Conservation (phyloP, 805 yeast species). For the Nakazawaea wyomingensis region DNA sequence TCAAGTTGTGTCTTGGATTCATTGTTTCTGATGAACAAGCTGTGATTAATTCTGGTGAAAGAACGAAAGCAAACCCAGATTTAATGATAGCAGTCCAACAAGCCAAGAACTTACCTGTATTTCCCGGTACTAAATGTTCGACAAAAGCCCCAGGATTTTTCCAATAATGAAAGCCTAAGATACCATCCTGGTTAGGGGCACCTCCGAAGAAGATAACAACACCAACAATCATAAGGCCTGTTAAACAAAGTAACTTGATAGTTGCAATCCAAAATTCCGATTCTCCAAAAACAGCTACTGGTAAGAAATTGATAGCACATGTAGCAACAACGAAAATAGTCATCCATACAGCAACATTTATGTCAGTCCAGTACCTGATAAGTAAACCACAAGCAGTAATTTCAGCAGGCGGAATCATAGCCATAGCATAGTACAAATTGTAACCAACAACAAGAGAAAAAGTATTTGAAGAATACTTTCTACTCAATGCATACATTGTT, state of each 20-base stretch:
- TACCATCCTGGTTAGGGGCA: constrained; percentile 34
- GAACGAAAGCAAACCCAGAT: constrained; percentile 59
- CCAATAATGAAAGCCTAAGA: constrained; percentile 49
- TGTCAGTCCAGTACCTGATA: constrained; percentile 47
- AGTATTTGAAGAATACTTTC: constrained; percentile 37
- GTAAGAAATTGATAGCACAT: constrained; percentile 39
- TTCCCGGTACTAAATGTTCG: constrained; percentile 48
- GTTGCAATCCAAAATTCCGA: constrained; percentile 62
- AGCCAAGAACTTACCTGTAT: constrained; percentile 51
- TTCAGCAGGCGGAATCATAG: constrained; percentile 57
- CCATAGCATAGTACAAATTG: constrained; percentile 40
- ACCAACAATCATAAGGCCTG: constrained; percentile 54
- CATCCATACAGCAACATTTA: constrained; percentile 49
- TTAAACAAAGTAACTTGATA: constrained; percentile 57
- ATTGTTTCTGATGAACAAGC: constrained; percentile 54
- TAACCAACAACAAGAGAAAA: constrained; percentile 44
- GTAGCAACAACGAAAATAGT: constrained; percentile 42
- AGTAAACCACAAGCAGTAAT: constrained; percentile 57
- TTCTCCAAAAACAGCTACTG: constrained; percentile 57
- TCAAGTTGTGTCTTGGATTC: constrained; percentile 51
- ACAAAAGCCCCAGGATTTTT: constrained; percentile 51
- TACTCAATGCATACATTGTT: constrained; percentile 35
- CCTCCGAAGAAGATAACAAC: constrained; percentile 40
- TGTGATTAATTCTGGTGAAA: constrained; percentile 50
- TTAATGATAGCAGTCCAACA: constrained; percentile 50